Percentiles rank a stretch among this genome's conserved stretches.
Evolutionary conservation across 768 basidiomycete genomes (phyloP).

Genomic region (Chalciporus chontae): DNA sequence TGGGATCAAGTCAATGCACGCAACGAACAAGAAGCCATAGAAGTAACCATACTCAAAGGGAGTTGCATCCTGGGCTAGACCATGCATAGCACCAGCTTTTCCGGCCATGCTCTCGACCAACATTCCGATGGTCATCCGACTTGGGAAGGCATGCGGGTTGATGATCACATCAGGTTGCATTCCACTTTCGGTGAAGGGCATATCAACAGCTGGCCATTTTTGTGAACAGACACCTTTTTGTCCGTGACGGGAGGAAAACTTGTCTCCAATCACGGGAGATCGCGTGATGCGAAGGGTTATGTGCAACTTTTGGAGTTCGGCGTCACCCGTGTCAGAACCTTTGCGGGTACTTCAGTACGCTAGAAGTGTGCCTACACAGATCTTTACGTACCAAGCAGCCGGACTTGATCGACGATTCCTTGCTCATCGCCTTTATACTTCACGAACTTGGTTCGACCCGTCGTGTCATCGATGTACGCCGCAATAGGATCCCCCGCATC

Average conservation of each 20-base stretch:
- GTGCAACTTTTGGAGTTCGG: constrained; percentile 88
- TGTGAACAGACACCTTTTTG: constrained; percentile 99
- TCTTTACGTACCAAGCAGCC: constrained; percentile 67
- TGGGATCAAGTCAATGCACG: constrained; percentile 9
- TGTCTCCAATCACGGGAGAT: constrained; percentile 96
- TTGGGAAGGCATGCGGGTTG: constrained; percentile 99
- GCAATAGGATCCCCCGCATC: constrained; percentile 76
- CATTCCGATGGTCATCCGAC: constrained; percentile 99
- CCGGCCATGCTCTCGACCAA: constrained; percentile 99
- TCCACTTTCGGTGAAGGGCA: constrained; percentile 98
- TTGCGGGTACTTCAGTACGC: constrained; percentile 4
- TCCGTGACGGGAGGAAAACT: constrained; percentile 98
- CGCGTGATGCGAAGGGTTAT: constrained; percentile 91
- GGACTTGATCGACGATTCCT: constrained; percentile 87
- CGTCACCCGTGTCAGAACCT: constrained; percentile 87
- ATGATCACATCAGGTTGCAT: constrained; percentile 99
- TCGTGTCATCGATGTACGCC: constrained; percentile 84
- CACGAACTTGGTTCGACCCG: constrained; percentile 75
- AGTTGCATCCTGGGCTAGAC: constrained; percentile 96
- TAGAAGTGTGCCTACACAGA: not conserved
- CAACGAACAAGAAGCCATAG: constrained; percentile 2
- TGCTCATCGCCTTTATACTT: constrained; percentile 97
- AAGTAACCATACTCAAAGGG: constrained; percentile 80
- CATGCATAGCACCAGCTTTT: constrained; percentile 99
- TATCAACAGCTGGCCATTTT: constrained; percentile 96